A percentile compares a stretch with the other conserved stretches of the same genome.
These are phyloP conservation scores for Calendula officinalis DNA, from an alignment of 129 eudicot genomes.

Conservation along the genomic window DNA sequence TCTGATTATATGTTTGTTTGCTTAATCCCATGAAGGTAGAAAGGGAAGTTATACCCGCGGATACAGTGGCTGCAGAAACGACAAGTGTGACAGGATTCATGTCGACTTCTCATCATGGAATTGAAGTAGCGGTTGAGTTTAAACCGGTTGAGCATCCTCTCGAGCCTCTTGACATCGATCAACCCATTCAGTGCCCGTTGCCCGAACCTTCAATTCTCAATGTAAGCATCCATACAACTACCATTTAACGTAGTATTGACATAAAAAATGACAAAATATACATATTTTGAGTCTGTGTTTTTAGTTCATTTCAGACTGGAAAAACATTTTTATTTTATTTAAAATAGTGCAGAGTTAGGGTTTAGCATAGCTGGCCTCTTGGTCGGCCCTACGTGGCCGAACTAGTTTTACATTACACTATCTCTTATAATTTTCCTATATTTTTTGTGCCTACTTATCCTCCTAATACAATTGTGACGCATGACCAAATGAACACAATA, in stretches of 20 bases:
- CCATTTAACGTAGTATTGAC: neutral
- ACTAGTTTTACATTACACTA: too few relatives aligned
- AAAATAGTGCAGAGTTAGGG: too few relatives aligned
- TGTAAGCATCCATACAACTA: slow-evolving; percentile 44
- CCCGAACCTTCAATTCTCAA: slow-evolving; percentile 93
- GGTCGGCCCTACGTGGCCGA: too few relatives aligned
- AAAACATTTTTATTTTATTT: too few relatives aligned
- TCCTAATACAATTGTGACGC: too few relatives aligned
- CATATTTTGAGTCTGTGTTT: too few relatives aligned
- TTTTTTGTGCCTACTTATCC: too few relatives aligned
- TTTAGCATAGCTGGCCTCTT: too few relatives aligned
- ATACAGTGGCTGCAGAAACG: slow-evolving; percentile 35
- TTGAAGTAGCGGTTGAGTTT: slow-evolving; percentile 81
- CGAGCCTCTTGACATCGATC: slow-evolving; percentile 82
- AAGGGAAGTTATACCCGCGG: slow-evolving; percentile 42
- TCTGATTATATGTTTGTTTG: slow-evolving; percentile 8
- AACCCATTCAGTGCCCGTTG: slow-evolving; percentile 76
- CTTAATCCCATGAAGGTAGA: slow-evolving; percentile 46
- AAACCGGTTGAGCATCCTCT: slow-evolving; percentile 82
- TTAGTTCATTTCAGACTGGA: too few relatives aligned
- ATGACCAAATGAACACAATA: too few relatives aligned
- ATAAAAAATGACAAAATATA: neutral
- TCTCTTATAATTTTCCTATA: too few relatives aligned
- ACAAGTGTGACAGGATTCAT: slow-evolving; percentile 33
- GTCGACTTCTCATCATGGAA: slow-evolving; percentile 61